Percentiles rank a stretch among this genome's conserved stretches.
These are phyloP conservation scores for Nissolia schottii DNA, from an alignment of 306 rosid species.

Conservation along the genomic window DNA sequence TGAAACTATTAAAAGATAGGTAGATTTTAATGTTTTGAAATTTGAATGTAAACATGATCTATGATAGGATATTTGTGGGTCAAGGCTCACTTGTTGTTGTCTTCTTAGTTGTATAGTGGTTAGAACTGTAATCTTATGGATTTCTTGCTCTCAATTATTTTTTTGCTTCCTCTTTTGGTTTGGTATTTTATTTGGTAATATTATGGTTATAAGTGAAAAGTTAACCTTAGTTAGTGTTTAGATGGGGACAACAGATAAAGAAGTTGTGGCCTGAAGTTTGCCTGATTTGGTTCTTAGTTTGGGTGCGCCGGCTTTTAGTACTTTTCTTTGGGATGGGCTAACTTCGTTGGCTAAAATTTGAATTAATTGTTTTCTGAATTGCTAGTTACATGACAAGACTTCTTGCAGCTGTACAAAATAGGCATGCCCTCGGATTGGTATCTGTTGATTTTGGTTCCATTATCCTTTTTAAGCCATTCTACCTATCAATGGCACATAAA, in stretches of 20 bases:
- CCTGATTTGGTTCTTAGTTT: neutral
- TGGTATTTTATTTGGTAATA: neutral
- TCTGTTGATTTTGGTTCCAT: neutral
- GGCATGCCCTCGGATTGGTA: slow-evolving; percentile 6
- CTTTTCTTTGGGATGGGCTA: neutral
- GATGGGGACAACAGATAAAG: neutral
- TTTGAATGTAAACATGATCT: no score
- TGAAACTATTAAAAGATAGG: no score
- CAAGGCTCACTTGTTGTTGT: no score
- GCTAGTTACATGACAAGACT: neutral
- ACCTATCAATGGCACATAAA: neutral
- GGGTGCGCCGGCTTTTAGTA: neutral
- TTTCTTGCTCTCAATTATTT: neutral
- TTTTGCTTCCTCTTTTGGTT: neutral
- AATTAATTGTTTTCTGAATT: slow-evolving; percentile 2
- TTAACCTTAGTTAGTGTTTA: neutral
- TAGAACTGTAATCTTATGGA: neutral
- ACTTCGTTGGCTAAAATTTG: neutral
- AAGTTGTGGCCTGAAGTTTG: neutral
- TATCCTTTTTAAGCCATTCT: neutral
- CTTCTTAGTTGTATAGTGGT: neutral
- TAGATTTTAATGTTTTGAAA: no score
- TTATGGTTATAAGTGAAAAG: neutral
- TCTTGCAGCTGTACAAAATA: neutral
- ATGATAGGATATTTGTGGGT: no score